These are phyloP conservation scores for Nyssa sinensis DNA, from an alignment of 148 eudicot species.

Conservation along the genomic window DNA sequence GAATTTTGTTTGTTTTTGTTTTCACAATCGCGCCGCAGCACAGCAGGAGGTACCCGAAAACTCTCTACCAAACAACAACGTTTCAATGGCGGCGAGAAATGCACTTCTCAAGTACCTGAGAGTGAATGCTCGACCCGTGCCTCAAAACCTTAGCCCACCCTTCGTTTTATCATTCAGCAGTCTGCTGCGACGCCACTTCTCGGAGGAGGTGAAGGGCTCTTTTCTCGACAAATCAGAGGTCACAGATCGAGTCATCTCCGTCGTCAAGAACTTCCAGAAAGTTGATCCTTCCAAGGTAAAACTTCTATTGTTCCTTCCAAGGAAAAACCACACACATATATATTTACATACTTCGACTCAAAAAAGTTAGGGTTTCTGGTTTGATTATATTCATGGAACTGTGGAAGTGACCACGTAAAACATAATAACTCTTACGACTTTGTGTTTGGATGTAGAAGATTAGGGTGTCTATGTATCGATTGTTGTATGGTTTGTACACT, in stretches of 20 bases:
- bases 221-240: slow-evolving; percentile 96
- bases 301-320: no score
- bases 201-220: slow-evolving; percentile 71
- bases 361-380: no score
- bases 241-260: slow-evolving; percentile 71
- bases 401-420: no score
- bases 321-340: no score
- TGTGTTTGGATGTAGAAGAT: no score
- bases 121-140: slow-evolving; percentile 31
- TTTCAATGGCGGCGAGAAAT: slow-evolving; percentile 56
- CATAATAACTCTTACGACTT: no score
- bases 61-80: neutral
- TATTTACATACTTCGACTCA: no score
- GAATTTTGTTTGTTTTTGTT: no score
- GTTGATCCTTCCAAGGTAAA: slow-evolving; percentile 85
- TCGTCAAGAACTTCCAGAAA: slow-evolving; percentile 91
- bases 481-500: no score
- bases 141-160: slow-evolving; percentile 45
- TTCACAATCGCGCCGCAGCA: neutral
- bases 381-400: neutral
- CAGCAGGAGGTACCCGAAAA: neutral
- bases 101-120: slow-evolving; percentile 65
- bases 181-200: slow-evolving; percentile 53
- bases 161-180: slow-evolving; percentile 26
- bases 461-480: no score